Conservation (phyloP, 345 rosid genomes). For the Cochlearia excelsa region DNA sequence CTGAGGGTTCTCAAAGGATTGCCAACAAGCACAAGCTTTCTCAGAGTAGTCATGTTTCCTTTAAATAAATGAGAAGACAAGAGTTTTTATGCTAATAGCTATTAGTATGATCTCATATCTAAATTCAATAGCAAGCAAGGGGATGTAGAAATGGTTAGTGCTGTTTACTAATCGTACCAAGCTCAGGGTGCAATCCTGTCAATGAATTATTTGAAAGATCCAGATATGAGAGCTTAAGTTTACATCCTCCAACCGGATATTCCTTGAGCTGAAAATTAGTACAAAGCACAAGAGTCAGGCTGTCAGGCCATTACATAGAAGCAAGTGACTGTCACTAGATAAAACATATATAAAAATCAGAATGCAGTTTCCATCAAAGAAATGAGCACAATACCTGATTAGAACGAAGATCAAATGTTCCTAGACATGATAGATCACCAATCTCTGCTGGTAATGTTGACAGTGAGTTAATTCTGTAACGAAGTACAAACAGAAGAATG, state of each 20-base stretch:
- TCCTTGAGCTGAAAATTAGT: constrained; percentile 64
- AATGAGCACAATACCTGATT: constrained; percentile 58
- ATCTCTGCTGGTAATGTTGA: constrained; percentile 65
- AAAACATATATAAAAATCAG: neutral
- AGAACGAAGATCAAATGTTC: constrained; percentile 83
- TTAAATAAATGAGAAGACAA: constrained; percentile 3
- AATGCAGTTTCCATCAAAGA: neutral
- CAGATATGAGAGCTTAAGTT: constrained; percentile 61
- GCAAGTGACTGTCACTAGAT: constrained; percentile 17
- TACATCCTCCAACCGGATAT: constrained; percentile 79
- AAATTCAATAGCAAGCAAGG: constrained; percentile 11
- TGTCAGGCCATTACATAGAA: constrained; percentile 1
- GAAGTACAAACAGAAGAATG: constrained; percentile 31
- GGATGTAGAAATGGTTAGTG: constrained; percentile 17
- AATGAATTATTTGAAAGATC: constrained; percentile 95
- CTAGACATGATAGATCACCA: constrained; percentile 62
- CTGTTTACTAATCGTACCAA: constrained; percentile 54
- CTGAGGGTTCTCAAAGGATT: constrained; percentile 85
- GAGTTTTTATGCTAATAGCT: constrained; percentile 5
- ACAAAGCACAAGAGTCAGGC: constrained; percentile 17
- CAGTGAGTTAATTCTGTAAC: constrained; percentile 64
- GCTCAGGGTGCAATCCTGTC: constrained; percentile 78
- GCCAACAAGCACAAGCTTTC: constrained; percentile 74
- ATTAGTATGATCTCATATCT: neutral
- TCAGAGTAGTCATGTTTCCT: constrained; percentile 84